Conservation (phyloP, 208 protist species). For the Crithidia sp. region DNA sequence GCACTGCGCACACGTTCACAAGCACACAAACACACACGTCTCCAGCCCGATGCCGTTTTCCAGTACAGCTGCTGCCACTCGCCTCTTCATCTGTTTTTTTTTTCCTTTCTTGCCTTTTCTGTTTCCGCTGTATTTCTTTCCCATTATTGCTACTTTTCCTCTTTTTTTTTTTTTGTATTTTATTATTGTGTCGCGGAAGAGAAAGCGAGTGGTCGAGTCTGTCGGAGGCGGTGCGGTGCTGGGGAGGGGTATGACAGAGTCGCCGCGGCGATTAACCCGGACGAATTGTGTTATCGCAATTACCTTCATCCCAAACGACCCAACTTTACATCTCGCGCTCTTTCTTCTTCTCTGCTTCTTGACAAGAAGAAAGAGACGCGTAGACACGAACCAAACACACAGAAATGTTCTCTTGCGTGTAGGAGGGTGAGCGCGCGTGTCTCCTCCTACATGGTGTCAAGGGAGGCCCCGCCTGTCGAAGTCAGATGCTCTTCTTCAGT, state of each 20-base stretch:
- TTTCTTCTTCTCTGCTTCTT: no score
- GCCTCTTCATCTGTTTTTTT: not conserved
- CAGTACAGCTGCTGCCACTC: not conserved
- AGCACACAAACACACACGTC: no score
- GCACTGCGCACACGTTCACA: no score
- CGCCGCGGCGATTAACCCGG: constrained; percentile 19
- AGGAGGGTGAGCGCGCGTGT: constrained; percentile 16
- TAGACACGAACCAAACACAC: not conserved
- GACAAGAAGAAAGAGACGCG: not conserved
- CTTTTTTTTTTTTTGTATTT: constrained; percentile 1
- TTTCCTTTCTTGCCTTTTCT: not conserved
- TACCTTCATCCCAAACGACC: not conserved
- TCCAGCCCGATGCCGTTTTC: no score
- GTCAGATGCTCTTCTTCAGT: constrained; percentile 38
- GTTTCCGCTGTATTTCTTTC: constrained; percentile 5
- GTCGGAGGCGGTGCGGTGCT: not conserved
- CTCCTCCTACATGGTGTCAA: constrained; percentile 11
- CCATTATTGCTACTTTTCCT: not conserved
- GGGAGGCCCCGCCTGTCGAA: constrained; percentile 31
- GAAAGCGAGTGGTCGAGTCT: not conserved
- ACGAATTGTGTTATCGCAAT: constrained; percentile 29
- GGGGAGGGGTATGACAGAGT: not conserved
- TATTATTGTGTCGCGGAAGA: not conserved
- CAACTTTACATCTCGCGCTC: not conserved
- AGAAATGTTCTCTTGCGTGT: constrained; percentile 13